phyloP scores from a whole-genome alignment of 2,329 filamentous ascomycete species.

The Fusarium udum region DNA sequence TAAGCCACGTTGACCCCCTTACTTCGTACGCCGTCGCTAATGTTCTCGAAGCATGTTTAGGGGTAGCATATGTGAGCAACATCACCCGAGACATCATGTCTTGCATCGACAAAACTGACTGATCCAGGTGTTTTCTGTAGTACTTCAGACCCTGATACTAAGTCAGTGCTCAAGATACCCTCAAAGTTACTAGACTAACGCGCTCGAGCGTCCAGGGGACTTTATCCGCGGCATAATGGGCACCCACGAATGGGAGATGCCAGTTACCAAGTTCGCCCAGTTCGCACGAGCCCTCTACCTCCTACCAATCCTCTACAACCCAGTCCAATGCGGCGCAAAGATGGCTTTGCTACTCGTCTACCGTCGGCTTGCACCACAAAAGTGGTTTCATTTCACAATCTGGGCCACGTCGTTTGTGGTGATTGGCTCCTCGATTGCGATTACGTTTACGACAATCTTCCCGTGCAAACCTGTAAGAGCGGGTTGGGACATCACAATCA shows the following conservation, averaged over 20 bases:
- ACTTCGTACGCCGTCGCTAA: background rate
- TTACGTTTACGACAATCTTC: slow-evolving; percentile 19
- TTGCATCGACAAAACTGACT: background rate
- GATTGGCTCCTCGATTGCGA: slow-evolving; percentile 17
- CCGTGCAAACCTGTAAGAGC: slow-evolving; percentile 8
- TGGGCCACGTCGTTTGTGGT: slow-evolving; percentile 7
- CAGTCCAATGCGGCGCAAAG: slow-evolving; percentile 14
- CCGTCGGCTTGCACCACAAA: slow-evolving; percentile 4
- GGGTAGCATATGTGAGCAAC: slow-evolving; percentile 9
- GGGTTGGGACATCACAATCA: slow-evolving; percentile 11
- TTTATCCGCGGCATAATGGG: slow-evolving; percentile 21
- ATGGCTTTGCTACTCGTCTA: slow-evolving; percentile 15
- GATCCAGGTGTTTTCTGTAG: slow-evolving; percentile 12
- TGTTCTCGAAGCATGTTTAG: background rate
- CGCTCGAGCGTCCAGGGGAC: background rate
- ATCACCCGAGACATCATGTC: background rate
- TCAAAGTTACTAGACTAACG: background rate
- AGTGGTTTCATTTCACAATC: slow-evolving; percentile 8
- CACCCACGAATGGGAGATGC: slow-evolving; percentile 30
- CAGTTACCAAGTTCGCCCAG: slow-evolving; percentile 7
- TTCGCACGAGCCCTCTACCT: slow-evolving; percentile 6
- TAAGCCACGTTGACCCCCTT: background rate
- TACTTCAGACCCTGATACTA: slow-evolving; percentile 17
- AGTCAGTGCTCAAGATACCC: background rate
- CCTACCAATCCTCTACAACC: slow-evolving; percentile 25